Conservation (phyloP, 1,284 basidiomycete species). For the Volvariella surrecta region DNA sequence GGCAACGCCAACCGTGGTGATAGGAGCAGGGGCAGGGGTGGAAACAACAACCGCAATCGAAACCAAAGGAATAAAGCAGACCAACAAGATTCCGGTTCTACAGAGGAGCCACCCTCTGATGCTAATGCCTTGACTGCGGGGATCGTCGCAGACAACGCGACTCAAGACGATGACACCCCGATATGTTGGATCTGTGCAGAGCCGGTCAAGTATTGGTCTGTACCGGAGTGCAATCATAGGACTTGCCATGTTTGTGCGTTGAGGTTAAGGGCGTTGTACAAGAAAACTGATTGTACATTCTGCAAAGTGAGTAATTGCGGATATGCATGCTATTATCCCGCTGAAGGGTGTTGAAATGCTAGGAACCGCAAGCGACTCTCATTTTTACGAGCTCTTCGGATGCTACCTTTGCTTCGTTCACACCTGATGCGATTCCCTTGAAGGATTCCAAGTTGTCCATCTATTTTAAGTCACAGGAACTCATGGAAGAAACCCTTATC, state of each 20-base stretch:
- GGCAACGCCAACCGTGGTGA: no score
- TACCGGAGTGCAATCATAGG: constrained; percentile 88
- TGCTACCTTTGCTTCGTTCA: constrained; percentile 55
- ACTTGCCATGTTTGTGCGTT: constrained; percentile 92
- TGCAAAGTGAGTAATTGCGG: constrained; percentile 69
- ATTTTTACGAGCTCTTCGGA: constrained; percentile 77
- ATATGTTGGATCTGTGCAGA: constrained; percentile 97
- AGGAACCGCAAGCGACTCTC: constrained; percentile 75
- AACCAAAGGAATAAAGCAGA: no score
- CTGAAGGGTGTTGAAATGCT: constrained; percentile 1
- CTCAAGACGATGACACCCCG: constrained; percentile 25
- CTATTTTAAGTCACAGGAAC: constrained; percentile 85
- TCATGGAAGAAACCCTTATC: constrained; percentile 93
- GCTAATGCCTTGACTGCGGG: constrained; percentile 3
- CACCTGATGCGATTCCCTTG: constrained; percentile 47
- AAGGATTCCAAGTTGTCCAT: constrained; percentile 77
- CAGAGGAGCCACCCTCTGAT: neutral
- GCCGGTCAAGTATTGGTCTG: constrained; percentile 82
- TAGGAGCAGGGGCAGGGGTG: no score
- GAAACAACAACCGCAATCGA: no score
- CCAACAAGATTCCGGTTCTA: no score
- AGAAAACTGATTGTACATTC: constrained; percentile 89
- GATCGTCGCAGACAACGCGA: constrained; percentile 9
- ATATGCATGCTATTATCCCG: constrained; percentile 3
- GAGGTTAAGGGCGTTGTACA: constrained; percentile 89